Conservation (phyloP, 495 filamentous ascomycete species). For the Podospora fimiseda region DNA sequence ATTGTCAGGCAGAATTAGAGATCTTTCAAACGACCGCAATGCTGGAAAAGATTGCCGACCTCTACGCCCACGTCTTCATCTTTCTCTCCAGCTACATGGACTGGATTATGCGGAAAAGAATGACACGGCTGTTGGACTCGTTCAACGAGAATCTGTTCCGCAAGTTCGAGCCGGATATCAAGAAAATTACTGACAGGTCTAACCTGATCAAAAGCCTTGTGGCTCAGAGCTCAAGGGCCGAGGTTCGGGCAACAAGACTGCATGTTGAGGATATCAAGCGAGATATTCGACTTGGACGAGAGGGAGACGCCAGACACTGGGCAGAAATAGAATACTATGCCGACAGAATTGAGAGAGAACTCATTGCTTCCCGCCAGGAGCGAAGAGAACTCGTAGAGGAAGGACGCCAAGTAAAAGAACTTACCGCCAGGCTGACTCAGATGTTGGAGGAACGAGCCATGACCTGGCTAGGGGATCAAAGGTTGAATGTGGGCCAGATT, state of each 20-base stretch:
- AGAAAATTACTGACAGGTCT: slow-evolving; percentile 31
- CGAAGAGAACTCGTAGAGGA: background rate
- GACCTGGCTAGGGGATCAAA: background rate
- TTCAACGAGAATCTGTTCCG: slow-evolving; percentile 41
- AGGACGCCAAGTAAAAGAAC: background rate
- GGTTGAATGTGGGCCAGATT: background rate
- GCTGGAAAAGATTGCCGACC: slow-evolving; percentile 28
- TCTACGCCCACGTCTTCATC: slow-evolving; percentile 43
- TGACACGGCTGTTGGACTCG: slow-evolving; percentile 39
- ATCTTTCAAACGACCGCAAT: slow-evolving; percentile 20
- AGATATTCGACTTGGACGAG: slow-evolving; percentile 7
- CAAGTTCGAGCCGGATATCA: slow-evolving; percentile 35
- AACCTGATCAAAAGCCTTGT: slow-evolving; percentile 17
- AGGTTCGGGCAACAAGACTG: slow-evolving; percentile 3
- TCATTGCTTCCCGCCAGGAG: background rate
- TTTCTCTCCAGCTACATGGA: slow-evolving; percentile 44
- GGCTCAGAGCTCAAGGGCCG: slow-evolving; percentile 7
- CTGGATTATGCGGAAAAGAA: slow-evolving; percentile 40
- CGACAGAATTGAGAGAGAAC: background rate
- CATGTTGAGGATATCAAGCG: slow-evolving; percentile 2
- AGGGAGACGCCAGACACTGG: background rate
- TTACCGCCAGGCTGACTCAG: background rate
- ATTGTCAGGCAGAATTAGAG: slow-evolving; percentile 16
- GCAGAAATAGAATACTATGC: slow-evolving; percentile 2
- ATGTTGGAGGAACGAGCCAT: background rate